A percentile compares a stretch with the other conserved stretches of the same genome.
Conservation (phyloP, 257 asterid species). For the Handroanthus guayacan region DNA sequence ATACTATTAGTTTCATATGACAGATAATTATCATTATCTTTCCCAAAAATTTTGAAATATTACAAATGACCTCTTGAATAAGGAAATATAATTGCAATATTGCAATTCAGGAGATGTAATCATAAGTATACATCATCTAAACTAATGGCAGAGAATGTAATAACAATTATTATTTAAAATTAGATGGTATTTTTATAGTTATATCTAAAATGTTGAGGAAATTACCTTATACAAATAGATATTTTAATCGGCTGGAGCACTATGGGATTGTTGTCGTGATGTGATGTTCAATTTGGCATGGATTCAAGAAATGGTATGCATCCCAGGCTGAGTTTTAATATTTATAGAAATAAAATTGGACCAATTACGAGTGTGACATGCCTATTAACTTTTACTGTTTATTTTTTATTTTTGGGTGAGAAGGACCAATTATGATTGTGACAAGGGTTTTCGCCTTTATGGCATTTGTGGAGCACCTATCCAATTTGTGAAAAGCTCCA, state of each 20-base stretch:
- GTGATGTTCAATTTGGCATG: neutral
- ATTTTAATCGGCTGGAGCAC: conserved; percentile 12
- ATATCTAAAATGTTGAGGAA: no score
- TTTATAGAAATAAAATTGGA: neutral
- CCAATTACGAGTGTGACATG: neutral
- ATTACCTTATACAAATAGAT: neutral
- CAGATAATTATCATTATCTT: no score
- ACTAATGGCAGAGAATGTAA: no score
- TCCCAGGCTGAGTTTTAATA: neutral
- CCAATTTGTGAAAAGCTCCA: conserved; percentile 11
- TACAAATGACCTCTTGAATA: no score
- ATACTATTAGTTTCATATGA: no score
- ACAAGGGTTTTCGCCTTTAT: neutral
- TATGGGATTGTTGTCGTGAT: neutral
- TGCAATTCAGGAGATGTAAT: no score
- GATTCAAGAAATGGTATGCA: neutral
- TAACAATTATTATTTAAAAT: no score
- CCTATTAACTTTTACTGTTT: neutral
- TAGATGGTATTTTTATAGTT: no score
- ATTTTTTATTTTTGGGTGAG: neutral
- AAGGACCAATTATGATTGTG: no score
- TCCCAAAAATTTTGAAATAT: no score
- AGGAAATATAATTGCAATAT: no score
- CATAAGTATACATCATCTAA: no score
- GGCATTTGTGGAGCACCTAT: neutral